Evolutionary conservation across 139 green algal genomes (phyloP).

Genomic region (Chlamydomonas eustigma): DNA sequence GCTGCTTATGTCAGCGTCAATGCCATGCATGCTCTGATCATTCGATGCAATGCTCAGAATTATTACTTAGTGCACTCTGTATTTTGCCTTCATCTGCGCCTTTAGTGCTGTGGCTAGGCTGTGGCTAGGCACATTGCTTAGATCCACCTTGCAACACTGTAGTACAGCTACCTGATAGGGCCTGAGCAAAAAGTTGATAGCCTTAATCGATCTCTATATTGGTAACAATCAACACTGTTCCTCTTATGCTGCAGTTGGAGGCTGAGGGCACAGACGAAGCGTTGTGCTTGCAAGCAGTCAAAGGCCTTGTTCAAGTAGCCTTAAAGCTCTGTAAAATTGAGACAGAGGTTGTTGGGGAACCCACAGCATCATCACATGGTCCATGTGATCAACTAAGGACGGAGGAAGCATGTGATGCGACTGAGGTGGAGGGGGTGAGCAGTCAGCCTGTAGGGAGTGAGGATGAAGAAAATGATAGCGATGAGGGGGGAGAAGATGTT

Average conservation of each 20-base stretch:
- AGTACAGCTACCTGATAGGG: too few species aligned
- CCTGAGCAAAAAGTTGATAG: too few species aligned
- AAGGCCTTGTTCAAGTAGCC: background rate
- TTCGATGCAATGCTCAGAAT: too few species aligned
- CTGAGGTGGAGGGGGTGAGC: background rate
- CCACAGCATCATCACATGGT: background rate
- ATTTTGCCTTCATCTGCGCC: too few species aligned
- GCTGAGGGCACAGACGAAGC: slow-evolving; percentile 61
- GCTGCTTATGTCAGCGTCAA: slow-evolving; percentile 59
- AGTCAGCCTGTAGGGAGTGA: slow-evolving; percentile 14
- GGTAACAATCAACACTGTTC: background rate
- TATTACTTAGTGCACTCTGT: too few species aligned
- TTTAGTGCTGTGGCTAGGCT: too few species aligned
- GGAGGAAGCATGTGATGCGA: background rate
- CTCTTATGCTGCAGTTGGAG: slow-evolving; percentile 12
- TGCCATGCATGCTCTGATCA: too few species aligned
- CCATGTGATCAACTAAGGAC: background rate
- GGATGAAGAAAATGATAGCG: slow-evolving; percentile 18
- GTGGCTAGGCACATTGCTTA: too few species aligned
- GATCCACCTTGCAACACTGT: too few species aligned
- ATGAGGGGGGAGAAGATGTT: slow-evolving; percentile 11
- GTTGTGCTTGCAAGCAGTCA: slow-evolving; percentile 56
- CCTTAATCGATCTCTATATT: background rate
- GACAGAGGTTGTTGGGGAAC: background rate
- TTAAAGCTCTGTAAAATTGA: background rate